Evolutionary conservation across 1,139 yeast species (phyloP).

Genomic region (Hansenula anomala): DNA sequence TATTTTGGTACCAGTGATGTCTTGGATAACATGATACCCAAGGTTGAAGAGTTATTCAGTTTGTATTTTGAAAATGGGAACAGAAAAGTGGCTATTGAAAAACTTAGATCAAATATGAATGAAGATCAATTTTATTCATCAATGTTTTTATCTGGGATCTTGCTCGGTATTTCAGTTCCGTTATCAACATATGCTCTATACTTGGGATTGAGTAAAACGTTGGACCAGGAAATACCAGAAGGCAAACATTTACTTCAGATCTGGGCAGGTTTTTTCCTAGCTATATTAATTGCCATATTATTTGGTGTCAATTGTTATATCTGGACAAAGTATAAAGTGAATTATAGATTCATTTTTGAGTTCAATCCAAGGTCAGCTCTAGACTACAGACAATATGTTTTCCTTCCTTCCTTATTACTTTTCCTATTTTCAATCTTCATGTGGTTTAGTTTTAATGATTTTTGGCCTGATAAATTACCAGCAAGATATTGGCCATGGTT

Average conservation of each 20-base stretch:
- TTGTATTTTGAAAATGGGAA: slow-evolving; percentile 68
- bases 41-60: slow-evolving; percentile 67
- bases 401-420: slow-evolving; percentile 55
- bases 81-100: slow-evolving; percentile 70
- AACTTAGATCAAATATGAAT: slow-evolving; percentile 46
- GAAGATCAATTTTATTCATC: slow-evolving; percentile 38
- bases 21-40: slow-evolving; percentile 53
- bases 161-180: slow-evolving; percentile 69
- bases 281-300: slow-evolving; percentile 52
- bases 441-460: slow-evolving; percentile 73
- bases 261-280: slow-evolving; percentile 86
- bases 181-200: slow-evolving; percentile 30
- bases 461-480: slow-evolving; percentile 56
- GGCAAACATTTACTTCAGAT: slow-evolving; percentile 67
- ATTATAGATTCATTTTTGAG: slow-evolving; percentile 89
- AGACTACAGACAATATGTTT: slow-evolving; percentile 52
- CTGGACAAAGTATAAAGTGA: slow-evolving; percentile 73
- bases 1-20: slow-evolving; percentile 64
- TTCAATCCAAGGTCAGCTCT: slow-evolving; percentile 70
- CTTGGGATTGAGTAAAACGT: slow-evolving; percentile 25
- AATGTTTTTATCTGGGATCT: slow-evolving; percentile 57
- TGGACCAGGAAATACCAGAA: slow-evolving; percentile 37
- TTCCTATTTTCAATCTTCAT: slow-evolving; percentile 54
- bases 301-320: slow-evolving; percentile 67
- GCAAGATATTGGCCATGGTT: slow-evolving; percentile 83